phyloP scores from a whole-genome alignment of 768 basidiomycete species.

The Cystobasidium onofrii region DNA sequence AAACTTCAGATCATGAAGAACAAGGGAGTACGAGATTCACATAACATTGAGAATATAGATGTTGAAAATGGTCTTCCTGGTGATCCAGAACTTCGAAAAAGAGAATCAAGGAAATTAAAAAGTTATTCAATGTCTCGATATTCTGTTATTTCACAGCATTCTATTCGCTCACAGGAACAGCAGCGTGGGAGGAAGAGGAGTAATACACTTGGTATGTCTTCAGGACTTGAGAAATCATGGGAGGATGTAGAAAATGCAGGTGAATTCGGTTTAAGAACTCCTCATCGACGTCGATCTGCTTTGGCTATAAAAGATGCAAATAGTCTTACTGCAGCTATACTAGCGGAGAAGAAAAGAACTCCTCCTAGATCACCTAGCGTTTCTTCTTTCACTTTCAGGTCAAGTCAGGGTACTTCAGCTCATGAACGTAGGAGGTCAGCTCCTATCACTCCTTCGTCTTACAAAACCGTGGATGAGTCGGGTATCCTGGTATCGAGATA shows the following conservation, averaged over 20 bases:
- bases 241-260: not conserved
- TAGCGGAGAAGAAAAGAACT: slow-evolving; percentile 8
- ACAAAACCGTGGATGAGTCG: not conserved
- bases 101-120: slow-evolving; percentile 17
- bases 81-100: slow-evolving; percentile 2
- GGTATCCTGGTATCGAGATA: not conserved
- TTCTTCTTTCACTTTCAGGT: not conserved
- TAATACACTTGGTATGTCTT: not conserved
- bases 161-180: too few relatives aligned
- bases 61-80: not conserved
- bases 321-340: slow-evolving; percentile 7
- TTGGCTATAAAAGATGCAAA: slow-evolving; percentile 19
- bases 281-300: slow-evolving; percentile 7
- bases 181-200: not conserved
- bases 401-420: not conserved
- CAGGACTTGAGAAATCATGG: not conserved
- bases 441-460: slow-evolving; percentile 1
- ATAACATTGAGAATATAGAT: not conserved
- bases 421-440: not conserved
- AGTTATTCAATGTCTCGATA: slow-evolving; percentile 1
- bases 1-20: slow-evolving; percentile 17
- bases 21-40: not conserved
- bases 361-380: slow-evolving; percentile 16
- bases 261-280: not conserved
- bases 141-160: not conserved